A percentile compares a stretch with the other conserved stretches of the same genome.
phyloP scores from a whole-genome alignment of 2,329 filamentous ascomycete species.

The Fusarium coffeatum region DNA sequence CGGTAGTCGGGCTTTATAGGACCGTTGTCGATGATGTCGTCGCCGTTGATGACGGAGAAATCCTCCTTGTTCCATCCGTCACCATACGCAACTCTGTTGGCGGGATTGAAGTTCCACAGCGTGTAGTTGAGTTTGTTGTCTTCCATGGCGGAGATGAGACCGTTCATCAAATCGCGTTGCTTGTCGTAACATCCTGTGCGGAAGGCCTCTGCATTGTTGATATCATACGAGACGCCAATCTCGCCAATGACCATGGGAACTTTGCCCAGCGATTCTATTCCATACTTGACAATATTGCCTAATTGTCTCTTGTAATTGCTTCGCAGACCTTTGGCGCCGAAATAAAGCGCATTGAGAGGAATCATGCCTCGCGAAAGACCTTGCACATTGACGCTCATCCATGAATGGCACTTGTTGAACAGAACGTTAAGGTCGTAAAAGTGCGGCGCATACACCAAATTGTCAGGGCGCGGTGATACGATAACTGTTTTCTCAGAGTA shows the following conservation, averaged over 20 bases:
- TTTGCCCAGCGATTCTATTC: conserved; percentile 48
- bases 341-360: conserved; percentile 55
- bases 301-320: conserved; percentile 56
- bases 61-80: conserved; percentile 59
- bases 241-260: conserved; percentile 56
- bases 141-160: conserved; percentile 56
- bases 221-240: conserved; percentile 56
- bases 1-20: conserved; percentile 49
- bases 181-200: conserved; percentile 53
- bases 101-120: conserved; percentile 56
- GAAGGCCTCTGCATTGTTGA: conserved; percentile 53
- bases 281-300: conserved; percentile 51
- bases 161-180: conserved; percentile 55
- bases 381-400: conserved; percentile 57
- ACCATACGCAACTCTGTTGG: conserved; percentile 53
- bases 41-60: conserved; percentile 55
- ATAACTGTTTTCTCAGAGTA: conserved; percentile 49
- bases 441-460: conserved; percentile 57
- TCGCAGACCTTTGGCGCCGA: conserved; percentile 52
- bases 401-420: conserved; percentile 52
- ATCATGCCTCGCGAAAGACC: conserved; percentile 55
- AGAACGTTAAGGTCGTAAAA: conserved; percentile 58
- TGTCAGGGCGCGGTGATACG: conserved; percentile 44
- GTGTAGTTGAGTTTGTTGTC: conserved; percentile 54
- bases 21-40: conserved; percentile 46